Conservation (phyloP, 495 filamentous ascomycete genomes). For the Trichocladium antarcticum region DNA sequence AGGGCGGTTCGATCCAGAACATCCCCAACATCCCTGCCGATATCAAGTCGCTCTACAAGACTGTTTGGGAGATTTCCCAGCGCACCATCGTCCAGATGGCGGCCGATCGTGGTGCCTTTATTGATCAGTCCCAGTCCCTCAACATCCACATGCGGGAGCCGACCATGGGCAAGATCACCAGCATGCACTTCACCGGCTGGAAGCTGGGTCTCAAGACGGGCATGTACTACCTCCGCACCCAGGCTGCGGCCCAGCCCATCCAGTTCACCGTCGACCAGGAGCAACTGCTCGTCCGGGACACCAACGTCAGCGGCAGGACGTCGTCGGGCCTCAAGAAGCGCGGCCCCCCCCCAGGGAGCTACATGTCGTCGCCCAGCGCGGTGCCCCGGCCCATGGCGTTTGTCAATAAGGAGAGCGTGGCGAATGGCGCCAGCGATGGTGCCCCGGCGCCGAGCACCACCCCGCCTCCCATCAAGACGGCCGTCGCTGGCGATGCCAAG, state of each 20-base stretch:
- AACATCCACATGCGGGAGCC: slow-evolving; percentile 99
- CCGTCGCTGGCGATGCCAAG: slow-evolving; percentile 30
- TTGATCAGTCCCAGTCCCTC: slow-evolving; percentile 96
- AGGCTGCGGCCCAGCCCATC: slow-evolving; percentile 91
- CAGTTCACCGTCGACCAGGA: slow-evolving; percentile 99
- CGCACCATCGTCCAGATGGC: slow-evolving; percentile 93
- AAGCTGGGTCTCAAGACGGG: slow-evolving; percentile 98
- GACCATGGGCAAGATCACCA: slow-evolving; percentile 98
- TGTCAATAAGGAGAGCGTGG: slow-evolving; percentile 32
- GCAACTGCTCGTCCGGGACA: slow-evolving; percentile 80
- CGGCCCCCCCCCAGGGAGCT: slow-evolving; percentile 43
- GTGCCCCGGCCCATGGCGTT: slow-evolving; percentile 33
- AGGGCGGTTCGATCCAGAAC: slow-evolving; percentile 90
- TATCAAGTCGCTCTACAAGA: slow-evolving; percentile 97
- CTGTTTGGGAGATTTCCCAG: slow-evolving; percentile 99
- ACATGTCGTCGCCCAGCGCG: slow-evolving; percentile 35
- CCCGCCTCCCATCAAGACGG: slow-evolving; percentile 41
- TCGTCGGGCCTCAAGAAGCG: slow-evolving; percentile 57
- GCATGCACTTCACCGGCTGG: slow-evolving; percentile 99
- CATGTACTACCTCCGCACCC: slow-evolving; percentile 99
- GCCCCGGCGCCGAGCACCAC: slow-evolving; percentile 48
- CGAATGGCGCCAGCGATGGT: slow-evolving; percentile 37
- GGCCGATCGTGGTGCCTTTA: slow-evolving; percentile 93
- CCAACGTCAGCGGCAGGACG: slow-evolving; percentile 59
- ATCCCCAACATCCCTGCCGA: slow-evolving; percentile 92